phyloP scores from a whole-genome alignment of 768 basidiomycete genomes.

The Lentinula edodes region DNA sequence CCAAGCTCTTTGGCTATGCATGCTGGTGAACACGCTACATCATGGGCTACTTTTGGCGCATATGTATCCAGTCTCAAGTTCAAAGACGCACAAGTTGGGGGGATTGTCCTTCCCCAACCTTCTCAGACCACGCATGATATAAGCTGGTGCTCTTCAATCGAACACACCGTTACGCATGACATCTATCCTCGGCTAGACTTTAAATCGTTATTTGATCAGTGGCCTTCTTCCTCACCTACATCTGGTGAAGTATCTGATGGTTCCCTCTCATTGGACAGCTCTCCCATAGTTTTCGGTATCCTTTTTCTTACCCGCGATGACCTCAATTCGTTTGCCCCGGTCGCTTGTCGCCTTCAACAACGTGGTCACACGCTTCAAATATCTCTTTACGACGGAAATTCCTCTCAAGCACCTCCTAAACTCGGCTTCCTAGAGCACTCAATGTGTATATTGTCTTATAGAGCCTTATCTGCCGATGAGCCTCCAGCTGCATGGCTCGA shows the following conservation, averaged over 20 bases:
- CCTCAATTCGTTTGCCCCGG: conserved; percentile 23
- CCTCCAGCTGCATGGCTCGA: not conserved
- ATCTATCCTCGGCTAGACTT: not conserved
- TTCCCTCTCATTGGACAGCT: not conserved
- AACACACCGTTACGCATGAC: conserved; percentile 12
- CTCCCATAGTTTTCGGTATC: conserved; percentile 25
- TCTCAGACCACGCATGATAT: conserved; percentile 4
- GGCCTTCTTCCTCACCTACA: conserved; percentile 8
- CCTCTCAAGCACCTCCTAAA: not conserved
- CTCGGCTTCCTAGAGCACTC: not conserved
- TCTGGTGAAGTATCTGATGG: conserved; percentile 1
- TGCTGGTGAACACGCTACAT: conserved; percentile 11
- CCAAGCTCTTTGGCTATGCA: conserved; percentile 24
- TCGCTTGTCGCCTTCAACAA: conserved; percentile 28
- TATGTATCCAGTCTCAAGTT: conserved; percentile 12
- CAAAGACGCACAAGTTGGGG: conserved; percentile 15
- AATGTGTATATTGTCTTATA: conserved; percentile 12
- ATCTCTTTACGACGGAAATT: conserved; percentile 22
- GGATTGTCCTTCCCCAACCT: conserved; percentile 8
- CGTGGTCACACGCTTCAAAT: conserved; percentile 23
- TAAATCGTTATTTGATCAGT: conserved; percentile 3
- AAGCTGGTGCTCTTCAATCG: not conserved
- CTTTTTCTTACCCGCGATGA: conserved; percentile 29
- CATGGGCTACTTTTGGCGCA: conserved; percentile 19
- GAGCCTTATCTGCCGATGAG: conserved; percentile 9